Evolutionary conservation across 441 rosid species (phyloP).

Genomic region (Isatis lusitanica): DNA sequence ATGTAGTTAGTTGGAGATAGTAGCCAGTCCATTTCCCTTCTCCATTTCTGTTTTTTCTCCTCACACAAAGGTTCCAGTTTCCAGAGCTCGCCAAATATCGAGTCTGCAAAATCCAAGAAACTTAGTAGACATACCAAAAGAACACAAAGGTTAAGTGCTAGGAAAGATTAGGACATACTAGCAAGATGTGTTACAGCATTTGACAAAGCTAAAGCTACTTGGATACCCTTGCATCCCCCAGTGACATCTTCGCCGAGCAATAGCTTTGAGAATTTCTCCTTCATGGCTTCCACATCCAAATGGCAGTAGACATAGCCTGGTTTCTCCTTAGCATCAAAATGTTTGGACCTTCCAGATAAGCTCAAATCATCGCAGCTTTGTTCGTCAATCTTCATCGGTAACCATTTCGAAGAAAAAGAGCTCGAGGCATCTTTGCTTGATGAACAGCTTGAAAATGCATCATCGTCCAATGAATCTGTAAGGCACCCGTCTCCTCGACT

Average conservation of each 20-base stretch:
- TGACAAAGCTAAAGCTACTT: constrained; percentile 80
- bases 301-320: constrained; percentile 42
- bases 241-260: constrained; percentile 83
- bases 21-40: constrained; percentile 93
- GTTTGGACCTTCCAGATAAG: constrained; percentile 50
- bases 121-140: constrained; percentile 18
- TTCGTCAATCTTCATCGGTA: constrained; percentile 53
- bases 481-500: constrained; percentile 81
- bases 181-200: constrained; percentile 89
- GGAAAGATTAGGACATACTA: constrained; percentile 42
- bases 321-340: constrained; percentile 60
- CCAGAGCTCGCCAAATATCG: constrained; percentile 93
- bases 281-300: constrained; percentile 80
- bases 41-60: constrained; percentile 84
- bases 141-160: background rate
- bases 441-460: constrained; percentile 74
- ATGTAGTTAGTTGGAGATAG: constrained; percentile 89
- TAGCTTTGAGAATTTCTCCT: constrained; percentile 79
- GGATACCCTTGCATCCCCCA: constrained; percentile 76
- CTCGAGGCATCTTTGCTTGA: constrained; percentile 89
- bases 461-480: constrained; percentile 82
- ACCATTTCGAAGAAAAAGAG: constrained; percentile 87
- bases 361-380: constrained; percentile 52
- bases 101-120: constrained; percentile 49
- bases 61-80: constrained; percentile 83